A percentile compares a stretch with the other conserved stretches of the same genome.
These are phyloP conservation scores for Dissoconium aciculare DNA, from an alignment of 2,329 filamentous ascomycete genomes.

Conservation along the genomic window DNA sequence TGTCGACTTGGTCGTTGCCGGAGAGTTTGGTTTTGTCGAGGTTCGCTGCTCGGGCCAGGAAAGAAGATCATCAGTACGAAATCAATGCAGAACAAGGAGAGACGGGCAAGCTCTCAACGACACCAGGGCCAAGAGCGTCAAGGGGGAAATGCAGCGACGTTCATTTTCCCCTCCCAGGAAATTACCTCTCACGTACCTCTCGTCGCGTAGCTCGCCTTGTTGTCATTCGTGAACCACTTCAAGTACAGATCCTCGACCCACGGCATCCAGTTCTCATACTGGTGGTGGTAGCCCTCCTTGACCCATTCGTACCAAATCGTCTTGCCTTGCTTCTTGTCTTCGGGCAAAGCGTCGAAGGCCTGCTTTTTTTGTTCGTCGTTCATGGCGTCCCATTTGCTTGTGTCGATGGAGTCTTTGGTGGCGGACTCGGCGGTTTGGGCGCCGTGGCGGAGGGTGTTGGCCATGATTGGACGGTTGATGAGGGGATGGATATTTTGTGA, in stretches of 20 bases:
- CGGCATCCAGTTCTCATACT: constrained; percentile 62
- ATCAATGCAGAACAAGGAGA: too few species aligned
- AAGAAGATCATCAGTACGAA: constrained; percentile 2
- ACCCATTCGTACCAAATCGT: constrained; percentile 38
- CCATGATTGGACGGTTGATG: constrained; percentile 6
- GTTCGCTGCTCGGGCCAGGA: too few species aligned
- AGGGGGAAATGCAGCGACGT: too few species aligned
- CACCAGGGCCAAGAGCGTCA: too few species aligned
- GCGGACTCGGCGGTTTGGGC: constrained; percentile 6
- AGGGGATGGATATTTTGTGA: too few species aligned
- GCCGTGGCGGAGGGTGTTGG: constrained; percentile 12
- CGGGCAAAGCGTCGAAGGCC: constrained; percentile 20
- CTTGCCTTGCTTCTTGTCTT: constrained; percentile 21
- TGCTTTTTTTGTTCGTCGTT: constrained; percentile 23
- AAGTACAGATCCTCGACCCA: constrained; percentile 64
- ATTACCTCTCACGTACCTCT: constrained; percentile 50
- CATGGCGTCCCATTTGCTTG: constrained; percentile 22
- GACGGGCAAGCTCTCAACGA: too few species aligned
- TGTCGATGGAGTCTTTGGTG: constrained; percentile 12
- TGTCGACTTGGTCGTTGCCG: constrained; percentile 50
- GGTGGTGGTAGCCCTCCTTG: constrained; percentile 50
- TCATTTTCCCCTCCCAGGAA: too few species aligned
- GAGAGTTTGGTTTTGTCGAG: constrained; percentile 58
- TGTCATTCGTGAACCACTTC: constrained; percentile 59
- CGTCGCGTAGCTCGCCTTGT: constrained; percentile 57